phyloP scores from a whole-genome alignment of 352 stramenopile species.

The Globisporangium nagaii region DNA sequence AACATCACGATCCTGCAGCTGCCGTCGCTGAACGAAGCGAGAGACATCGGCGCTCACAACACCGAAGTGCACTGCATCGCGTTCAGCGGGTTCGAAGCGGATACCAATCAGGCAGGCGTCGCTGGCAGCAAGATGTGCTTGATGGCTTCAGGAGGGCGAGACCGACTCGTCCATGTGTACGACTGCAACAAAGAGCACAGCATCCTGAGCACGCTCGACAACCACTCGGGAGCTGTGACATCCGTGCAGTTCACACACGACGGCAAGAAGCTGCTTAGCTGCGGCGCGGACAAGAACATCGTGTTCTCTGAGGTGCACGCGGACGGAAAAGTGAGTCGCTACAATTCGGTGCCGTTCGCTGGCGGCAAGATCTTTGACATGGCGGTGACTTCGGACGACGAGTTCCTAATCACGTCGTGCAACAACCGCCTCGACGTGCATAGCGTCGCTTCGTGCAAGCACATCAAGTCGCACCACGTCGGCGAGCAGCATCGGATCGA shows the following conservation, averaged over 20 bases:
- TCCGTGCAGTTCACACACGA: conserved; percentile 64
- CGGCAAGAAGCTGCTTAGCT: conserved; percentile 59
- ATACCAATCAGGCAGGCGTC: neutral
- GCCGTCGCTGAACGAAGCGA: conserved; percentile 18
- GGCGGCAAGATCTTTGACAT: conserved; percentile 79
- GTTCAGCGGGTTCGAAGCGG: conserved; percentile 24
- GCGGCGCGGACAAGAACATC: conserved; percentile 67
- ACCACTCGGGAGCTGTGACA: conserved; percentile 69
- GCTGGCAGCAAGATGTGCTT: conserved; percentile 7
- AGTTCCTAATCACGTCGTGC: conserved; percentile 59
- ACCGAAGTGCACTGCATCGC: conserved; percentile 71
- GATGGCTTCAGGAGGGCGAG: conserved; percentile 71
- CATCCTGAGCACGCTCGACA: conserved; percentile 58
- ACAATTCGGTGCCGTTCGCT: conserved; percentile 44
- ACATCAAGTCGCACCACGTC: conserved; percentile 48
- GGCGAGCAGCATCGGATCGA: conserved; percentile 71
- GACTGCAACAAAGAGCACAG: conserved; percentile 36
- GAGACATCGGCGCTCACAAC: conserved; percentile 51
- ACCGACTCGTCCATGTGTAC: conserved; percentile 81
- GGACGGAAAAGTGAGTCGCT: conserved; percentile 30
- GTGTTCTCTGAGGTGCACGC: conserved; percentile 42
- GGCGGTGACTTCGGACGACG: conserved; percentile 60
- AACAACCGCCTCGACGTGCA: conserved; percentile 84
- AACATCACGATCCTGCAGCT: conserved; percentile 55
- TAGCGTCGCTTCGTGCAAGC: conserved; percentile 52